Percentiles rank a stretch among this genome's conserved stretches.
These are phyloP conservation scores for Apiospora pterosperma DNA, from an alignment of 2,329 filamentous ascomycete species.

Conservation along the genomic window DNA sequence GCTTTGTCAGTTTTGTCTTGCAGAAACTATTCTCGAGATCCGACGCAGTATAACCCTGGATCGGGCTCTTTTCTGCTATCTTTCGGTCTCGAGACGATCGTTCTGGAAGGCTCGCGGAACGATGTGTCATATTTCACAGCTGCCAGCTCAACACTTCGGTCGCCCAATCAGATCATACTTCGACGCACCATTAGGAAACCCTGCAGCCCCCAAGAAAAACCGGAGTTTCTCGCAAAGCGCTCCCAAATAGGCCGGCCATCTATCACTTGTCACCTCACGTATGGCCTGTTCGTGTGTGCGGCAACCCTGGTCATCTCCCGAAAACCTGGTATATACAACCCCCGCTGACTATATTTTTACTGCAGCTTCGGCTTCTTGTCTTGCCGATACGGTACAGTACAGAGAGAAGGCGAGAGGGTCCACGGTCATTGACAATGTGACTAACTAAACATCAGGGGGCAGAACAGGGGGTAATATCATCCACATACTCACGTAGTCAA, in stretches of 20 bases:
- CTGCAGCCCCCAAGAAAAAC: background rate
- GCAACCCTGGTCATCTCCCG: background rate
- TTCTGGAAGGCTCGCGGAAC: background rate
- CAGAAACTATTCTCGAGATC: background rate
- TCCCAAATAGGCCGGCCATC: background rate
- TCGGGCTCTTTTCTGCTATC: background rate
- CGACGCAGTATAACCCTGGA: background rate
- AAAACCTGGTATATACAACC: background rate
- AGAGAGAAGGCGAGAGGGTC: background rate
- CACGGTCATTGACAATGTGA: background rate
- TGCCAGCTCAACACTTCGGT: background rate
- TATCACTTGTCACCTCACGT: background rate
- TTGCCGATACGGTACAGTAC: background rate
- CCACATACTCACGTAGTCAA: background rate
- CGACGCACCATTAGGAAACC: background rate
- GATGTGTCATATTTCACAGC: background rate
- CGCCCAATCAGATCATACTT: background rate
- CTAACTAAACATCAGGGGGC: background rate
- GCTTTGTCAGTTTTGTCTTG: background rate
- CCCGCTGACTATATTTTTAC: background rate
- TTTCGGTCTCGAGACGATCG: background rate
- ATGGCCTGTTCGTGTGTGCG: background rate
- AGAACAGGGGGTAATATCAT: too few relatives aligned
- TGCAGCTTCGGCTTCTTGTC: background rate
- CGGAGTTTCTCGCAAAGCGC: background rate